Conservation (phyloP, 257 asterid species). For the Solanum sejunctum region DNA sequence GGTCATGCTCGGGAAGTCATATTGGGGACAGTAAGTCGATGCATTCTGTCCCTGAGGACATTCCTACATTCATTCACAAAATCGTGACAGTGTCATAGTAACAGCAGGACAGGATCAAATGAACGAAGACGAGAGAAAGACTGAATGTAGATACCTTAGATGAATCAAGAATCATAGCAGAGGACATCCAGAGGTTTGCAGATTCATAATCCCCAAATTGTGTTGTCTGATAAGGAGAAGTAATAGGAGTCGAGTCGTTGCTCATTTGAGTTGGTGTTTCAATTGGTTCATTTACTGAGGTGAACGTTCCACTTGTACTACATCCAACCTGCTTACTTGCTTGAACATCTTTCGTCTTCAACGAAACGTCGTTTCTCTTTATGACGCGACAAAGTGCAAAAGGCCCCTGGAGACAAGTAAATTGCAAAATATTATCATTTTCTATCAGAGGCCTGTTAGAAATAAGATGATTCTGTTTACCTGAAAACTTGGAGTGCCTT, state of each 20-base stretch:
- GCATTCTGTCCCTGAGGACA: constrained; percentile 8
- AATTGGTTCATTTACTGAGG: constrained; percentile 8
- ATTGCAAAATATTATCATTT: not conserved
- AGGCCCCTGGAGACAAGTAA: constrained; percentile 13
- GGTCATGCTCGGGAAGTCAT: constrained; percentile 8
- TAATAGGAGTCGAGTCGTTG: constrained; percentile 20
- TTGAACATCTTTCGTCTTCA: constrained; percentile 8
- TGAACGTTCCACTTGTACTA: constrained; percentile 1
- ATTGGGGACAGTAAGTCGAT: constrained; percentile 4
- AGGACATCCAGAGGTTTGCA: constrained; percentile 15
- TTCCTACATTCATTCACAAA: constrained; percentile 14
- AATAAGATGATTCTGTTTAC: not conserved
- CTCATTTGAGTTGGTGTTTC: constrained; percentile 9
- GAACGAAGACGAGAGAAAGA: not conserved
- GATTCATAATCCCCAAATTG: constrained; percentile 10
- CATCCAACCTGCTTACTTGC: constrained; percentile 16
- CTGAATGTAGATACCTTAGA: constrained; percentile 12
- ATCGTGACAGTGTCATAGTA: not conserved
- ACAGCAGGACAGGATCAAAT: not conserved
- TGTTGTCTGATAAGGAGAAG: constrained; percentile 20
- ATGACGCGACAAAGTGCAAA: constrained; percentile 33
- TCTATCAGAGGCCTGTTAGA: not conserved
- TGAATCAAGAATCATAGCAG: constrained; percentile 24
- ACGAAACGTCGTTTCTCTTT: constrained; percentile 19
- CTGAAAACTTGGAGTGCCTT: not conserved